Conservation (phyloP, 768 basidiomycete genomes). For the Suillus lakei region DNA sequence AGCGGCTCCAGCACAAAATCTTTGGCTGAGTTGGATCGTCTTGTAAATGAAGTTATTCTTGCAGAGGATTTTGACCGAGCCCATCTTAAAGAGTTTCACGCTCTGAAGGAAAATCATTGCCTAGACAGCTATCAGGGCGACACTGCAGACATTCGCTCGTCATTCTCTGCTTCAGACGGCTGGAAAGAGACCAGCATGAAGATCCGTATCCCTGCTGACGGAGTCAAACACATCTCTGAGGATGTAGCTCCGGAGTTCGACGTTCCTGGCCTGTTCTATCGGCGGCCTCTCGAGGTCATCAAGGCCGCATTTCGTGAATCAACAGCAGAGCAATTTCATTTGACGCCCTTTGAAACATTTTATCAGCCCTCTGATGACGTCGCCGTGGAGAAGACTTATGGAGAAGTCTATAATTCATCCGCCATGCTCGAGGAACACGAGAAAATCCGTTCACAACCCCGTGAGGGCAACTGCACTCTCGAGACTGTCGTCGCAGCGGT, state of each 20-base stretch:
- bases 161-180: background rate
- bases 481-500: constrained; percentile 20
- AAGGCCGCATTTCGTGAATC: constrained; percentile 25
- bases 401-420: constrained; percentile 28
- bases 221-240: background rate
- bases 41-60: constrained; percentile 22
- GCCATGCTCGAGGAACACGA: constrained; percentile 21
- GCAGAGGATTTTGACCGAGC: constrained; percentile 17
- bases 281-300: constrained; percentile 30
- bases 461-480: constrained; percentile 13
- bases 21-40: constrained; percentile 26
- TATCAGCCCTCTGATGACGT: background rate
- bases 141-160: background rate
- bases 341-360: constrained; percentile 14
- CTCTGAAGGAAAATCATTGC: background rate
- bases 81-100: constrained; percentile 15
- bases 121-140: background rate
- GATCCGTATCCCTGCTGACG: constrained; percentile 12
- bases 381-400: constrained; percentile 19
- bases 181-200: constrained; percentile 17
- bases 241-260: constrained; percentile 6
- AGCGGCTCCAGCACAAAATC: constrained; percentile 34
- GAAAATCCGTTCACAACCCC: constrained; percentile 14
- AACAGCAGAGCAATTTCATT: constrained; percentile 21
- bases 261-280: constrained; percentile 34